Evolutionary conservation across 441 rosid genomes (phyloP), one percentile per base, ranked within the genome.

Genomic region (Pelargonium citronellum): DNA sequence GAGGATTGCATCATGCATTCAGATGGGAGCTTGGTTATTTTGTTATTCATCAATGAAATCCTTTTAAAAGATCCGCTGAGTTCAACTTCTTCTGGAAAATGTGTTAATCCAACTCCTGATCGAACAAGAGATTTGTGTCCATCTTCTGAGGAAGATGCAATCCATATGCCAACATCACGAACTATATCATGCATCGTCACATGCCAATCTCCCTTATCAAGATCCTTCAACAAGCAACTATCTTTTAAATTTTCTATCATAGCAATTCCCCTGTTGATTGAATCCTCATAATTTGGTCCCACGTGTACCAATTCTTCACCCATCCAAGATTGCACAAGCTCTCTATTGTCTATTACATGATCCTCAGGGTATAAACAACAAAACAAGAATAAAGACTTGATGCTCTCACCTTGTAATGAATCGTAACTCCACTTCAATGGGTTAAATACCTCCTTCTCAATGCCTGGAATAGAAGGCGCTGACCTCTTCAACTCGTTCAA

Each of bases 171-270:
- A 68, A 80, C 79, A 65, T 83, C 86, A 0, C 84, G 79, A 27
- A 83, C 78, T 43, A 83, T 75, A 43, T 73, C 83, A 71, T 83
- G 83, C 84, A 83, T 74, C 62, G 79, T 83, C n/a, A 78, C 67
- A 7, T 75, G 72, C 19, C 66, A 77, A 17, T 65, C 55, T 30
- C 24, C 24, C 11, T 12, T 73, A 39, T 80, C 83, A 19, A 70
- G 2, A 27, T 47, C 72, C 71, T 79, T 81, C 44, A 80, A 64
- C 53, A 83, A 75, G 69, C 83, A 77, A 17, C 67, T 71, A 69
- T 80, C 81, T 64, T 77, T 80, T 68, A 80, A 71, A 39, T 16
- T 75, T 71, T 80, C 84, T 0, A 80, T 69, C 77, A 80, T 63
- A 61, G 79, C 53, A 5, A 71, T 64, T 66, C 77, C 86, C 61